Percentiles rank a stretch among this genome's conserved stretches.
phyloP scores from a whole-genome alignment of 2,329 filamentous ascomycete genomes.

The Nemania sp. region DNA sequence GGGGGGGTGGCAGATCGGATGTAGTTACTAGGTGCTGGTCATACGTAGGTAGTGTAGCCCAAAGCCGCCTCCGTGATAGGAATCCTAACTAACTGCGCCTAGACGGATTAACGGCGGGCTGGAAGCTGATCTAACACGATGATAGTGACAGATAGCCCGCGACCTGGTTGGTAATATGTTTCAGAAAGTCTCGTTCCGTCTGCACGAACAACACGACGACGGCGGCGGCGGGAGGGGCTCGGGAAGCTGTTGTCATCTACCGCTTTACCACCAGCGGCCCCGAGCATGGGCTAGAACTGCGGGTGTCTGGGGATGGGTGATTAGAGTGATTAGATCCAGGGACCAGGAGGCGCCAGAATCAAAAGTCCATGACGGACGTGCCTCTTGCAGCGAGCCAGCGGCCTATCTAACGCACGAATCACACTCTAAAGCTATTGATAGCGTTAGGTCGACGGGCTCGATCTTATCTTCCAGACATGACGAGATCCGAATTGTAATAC shows the following conservation, averaged over 20 bases:
- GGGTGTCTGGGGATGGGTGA: constrained; percentile 23
- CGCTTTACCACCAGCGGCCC: no score
- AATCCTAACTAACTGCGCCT: constrained; percentile 4
- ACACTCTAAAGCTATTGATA: constrained; percentile 37
- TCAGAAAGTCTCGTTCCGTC: constrained; percentile 11
- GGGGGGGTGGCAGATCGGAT: constrained; percentile 19
- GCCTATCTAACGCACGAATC: constrained; percentile 30
- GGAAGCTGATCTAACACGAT: constrained; percentile 2
- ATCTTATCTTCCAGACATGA: constrained; percentile 39
- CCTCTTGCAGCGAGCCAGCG: constrained; percentile 29
- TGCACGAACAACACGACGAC: background rate
- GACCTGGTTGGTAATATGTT: constrained; percentile 15
- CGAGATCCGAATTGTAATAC: constrained; percentile 38
- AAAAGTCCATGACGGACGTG: constrained; percentile 26
- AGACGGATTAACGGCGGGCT: constrained; percentile 6
- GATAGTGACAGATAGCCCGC: constrained; percentile 12
- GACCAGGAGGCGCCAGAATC: constrained; percentile 7
- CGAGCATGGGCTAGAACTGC: no score
- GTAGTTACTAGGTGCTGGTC: constrained; percentile 7
- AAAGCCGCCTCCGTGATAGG: constrained; percentile 20
- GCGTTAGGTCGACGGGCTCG: constrained; percentile 24
- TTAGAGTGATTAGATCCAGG: constrained; percentile 17
- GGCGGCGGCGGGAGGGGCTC: background rate
- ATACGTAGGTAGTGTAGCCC: constrained; percentile 10
- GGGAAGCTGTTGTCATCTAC: constrained; percentile 18